Conservation (phyloP, 2,329 filamentous ascomycete species). For the Aspergillus caelatus region DNA sequence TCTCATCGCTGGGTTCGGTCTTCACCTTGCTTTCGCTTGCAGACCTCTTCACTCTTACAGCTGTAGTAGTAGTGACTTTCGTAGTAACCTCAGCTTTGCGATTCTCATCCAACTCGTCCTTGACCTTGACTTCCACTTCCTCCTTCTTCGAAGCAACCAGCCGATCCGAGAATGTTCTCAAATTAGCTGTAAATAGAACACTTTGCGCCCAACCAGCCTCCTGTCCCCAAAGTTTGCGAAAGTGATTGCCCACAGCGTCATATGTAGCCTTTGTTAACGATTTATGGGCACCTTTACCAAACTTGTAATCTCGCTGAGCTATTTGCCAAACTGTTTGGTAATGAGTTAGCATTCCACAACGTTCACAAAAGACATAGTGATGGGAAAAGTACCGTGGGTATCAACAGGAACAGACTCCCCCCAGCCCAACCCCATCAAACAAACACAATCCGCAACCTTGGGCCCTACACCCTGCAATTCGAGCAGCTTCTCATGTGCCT, state of each 20-base stretch:
- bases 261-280: slow-evolving; percentile 88
- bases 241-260: slow-evolving; percentile 86
- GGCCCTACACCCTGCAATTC: slow-evolving; percentile 86
- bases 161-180: slow-evolving; percentile 78
- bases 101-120: slow-evolving; percentile 28
- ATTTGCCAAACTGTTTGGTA: slow-evolving; percentile 81
- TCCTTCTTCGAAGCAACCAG: slow-evolving; percentile 46
- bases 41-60: slow-evolving; percentile 27
- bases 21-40: slow-evolving; percentile 28
- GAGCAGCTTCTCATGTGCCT: slow-evolving; percentile 79
- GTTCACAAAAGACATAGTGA: not conserved
- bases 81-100: slow-evolving; percentile 31
- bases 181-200: slow-evolving; percentile 90
- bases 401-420: slow-evolving; percentile 93
- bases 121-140: slow-evolving; percentile 30
- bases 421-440: slow-evolving; percentile 95
- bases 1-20: slow-evolving; percentile 23
- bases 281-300: slow-evolving; percentile 79
- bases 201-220: slow-evolving; percentile 98
- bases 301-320: slow-evolving; percentile 91
- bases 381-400: slow-evolving; percentile 67
- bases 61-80: slow-evolving; percentile 26
- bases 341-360: slow-evolving; percentile 10
- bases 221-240: slow-evolving; percentile 84
- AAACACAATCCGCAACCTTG: slow-evolving; percentile 96